Evolutionary conservation across 345 rosid genomes (phyloP), one percentile per base, ranked within the genome.

Genomic region (Trapa incisa): DNA sequence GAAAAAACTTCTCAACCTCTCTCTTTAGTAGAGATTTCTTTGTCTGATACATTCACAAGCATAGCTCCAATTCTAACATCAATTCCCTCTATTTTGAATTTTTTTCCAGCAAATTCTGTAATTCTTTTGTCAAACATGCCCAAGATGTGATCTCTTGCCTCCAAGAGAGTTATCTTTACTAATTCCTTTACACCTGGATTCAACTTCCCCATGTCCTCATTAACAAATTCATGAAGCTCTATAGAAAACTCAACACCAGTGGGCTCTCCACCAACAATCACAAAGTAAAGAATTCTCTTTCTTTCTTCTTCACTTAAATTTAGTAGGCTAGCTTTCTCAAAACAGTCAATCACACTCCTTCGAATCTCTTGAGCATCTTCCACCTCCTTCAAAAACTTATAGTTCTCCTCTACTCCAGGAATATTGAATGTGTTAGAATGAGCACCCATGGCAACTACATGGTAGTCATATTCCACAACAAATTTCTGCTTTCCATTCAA

Each of bases 121-220:
- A 95, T 95, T 84, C 99, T 86, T 79, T 95, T 89, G 89, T 95
- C 99, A 86, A 95, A 95, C 99, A 95, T 91, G 82, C 82, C 82
- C 73, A 95, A 76, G 62, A 95, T 87, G 82, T 89, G 99, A 82
- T 95, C 97, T 37, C 92, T 89, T 9, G 99, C 99, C 78, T 95
- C 99, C 14, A 91, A 88, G 74, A 91, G 90, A 47, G 99, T 86
- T 72, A 95, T 95, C 45, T 73, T 80, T 52, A 84, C 96, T 37
- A 74, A 73, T 61, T 79, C 87, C 67, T 84, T 79, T 45, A 80
- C 89, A 73, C 15, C 69, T 52, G 99, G 99, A 76, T 95, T 91
- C 68, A 95, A 78, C 50, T 72, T 91, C 75, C 89, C 84, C 47
- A 95, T 68, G 75, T 95, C 99, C 76, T 95, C 94, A 16, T 67